Evolutionary conservation across 805 yeast genomes (phyloP), one percentile per base, ranked within the genome.

Genomic region (Hanseniaspora jakobsenii): DNA sequence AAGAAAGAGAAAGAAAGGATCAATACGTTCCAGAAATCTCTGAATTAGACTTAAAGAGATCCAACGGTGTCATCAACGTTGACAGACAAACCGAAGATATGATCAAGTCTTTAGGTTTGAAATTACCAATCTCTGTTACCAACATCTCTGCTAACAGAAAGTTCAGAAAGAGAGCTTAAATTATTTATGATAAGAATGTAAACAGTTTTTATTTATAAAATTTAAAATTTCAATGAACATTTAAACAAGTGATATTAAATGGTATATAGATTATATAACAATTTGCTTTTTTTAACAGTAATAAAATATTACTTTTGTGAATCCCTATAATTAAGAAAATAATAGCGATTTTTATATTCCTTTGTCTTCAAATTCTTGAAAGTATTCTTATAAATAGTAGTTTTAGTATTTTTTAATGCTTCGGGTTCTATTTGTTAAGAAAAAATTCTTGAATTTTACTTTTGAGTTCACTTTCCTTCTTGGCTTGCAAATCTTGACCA

Each of bases 1-100:
- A 91, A 77, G 99, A 91, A 81, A 89, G 98, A 81, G 99, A 91
- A 78, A 84, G 98, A 77, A 91, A 93, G 77, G 97, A 91, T 75
- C 98, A 91, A 77, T 91, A 87, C 75, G 98, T 93, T 65, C 99
- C 99, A 74, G 97, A 87, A 71, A 94, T 87, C 66, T 93, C 98
- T 67, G 98, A 98, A 71, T 84, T 91, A 70, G 97, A 91, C 76
- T 81, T 91, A 67, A 78, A 93, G 60, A 84, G 83, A 81, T 79
- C 91, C 68, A 85, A 86, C 73, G 86, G 86, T 69, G 91, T 82
- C 66, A 83, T 91, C 70, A 87, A 84, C 74, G 94, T 89, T 67
- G 98, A 89, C 72, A 75, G 82, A 67, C 95, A 86, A 74, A 89
- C 97, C 64, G 85, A 85, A 66, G 91, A 82, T 66, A 77, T 89